Base-by-base conservation (phyloP, 768 basidiomycete species). In the Holtermannia corniformis region DNA sequence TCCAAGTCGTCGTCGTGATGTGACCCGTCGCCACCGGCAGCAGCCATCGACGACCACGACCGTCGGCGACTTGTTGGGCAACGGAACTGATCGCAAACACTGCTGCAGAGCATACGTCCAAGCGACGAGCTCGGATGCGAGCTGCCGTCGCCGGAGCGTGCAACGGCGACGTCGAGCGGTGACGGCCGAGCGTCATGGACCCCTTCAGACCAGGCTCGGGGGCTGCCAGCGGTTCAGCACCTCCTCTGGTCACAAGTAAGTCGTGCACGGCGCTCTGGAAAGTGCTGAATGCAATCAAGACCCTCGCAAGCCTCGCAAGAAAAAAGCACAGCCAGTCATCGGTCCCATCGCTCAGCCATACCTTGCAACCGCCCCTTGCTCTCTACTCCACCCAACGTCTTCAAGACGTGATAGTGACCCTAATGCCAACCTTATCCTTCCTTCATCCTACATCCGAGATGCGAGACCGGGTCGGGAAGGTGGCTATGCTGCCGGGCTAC, bases 301-400 rank as follows among this genome's bases (percentile, higher is more conserved):
- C 20, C 46, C 47, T n/a, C 26, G 49, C 11, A 61, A 59, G 55
- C 40, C 61, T 11, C 56, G 57, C 20, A 64, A 61, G 44, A 67
- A 64, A 25, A 62, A 64, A 54, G 44, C 50, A 41, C 24, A 44
- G 20, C 5, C 50, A 11, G 27, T 41, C 41, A 45, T 28, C 14
- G 56, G 60, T 32, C 60, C 62, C 2, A 58, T 68, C 20, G 64
- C 67, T 11, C 23, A 52, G 22, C 67, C 67, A 26, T 68, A 63
- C 56, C 59, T 68, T 11, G 67, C 67, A 40, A 32, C 62, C 13
- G 67, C 67, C n/a, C 67, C 67, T n/a, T 56, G 58, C 12, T 63
- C 66, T 11, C 54, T 62, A 7, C 16, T n/a, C 26, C 47, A 4
- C 60, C 62, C 12, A 51, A 59, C 23, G 44, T 58, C 7, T 54